phyloP scores from a whole-genome alignment of 495 filamentous ascomycete species.

The Aspergillus affinis region DNA sequence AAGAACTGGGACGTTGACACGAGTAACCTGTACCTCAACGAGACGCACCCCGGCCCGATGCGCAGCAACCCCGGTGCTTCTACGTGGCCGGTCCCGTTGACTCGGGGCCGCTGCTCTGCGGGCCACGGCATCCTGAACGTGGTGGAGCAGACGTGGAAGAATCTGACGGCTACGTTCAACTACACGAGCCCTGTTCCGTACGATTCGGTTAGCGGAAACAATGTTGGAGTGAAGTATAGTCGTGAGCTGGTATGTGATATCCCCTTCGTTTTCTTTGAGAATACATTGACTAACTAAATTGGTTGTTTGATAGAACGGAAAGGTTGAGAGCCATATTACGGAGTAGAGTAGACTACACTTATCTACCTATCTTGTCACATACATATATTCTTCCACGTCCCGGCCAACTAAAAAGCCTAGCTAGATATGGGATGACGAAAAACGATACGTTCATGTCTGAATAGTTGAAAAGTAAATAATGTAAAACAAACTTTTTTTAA shows the following conservation, averaged over 20 bases:
- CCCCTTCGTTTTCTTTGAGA: background rate
- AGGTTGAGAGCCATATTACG: conserved; percentile 15
- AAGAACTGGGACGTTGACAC: conserved; percentile 40
- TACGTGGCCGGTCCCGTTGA: conserved; percentile 45
- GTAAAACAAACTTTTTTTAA: too few species aligned
- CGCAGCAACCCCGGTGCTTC: conserved; percentile 29
- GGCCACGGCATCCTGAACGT: conserved; percentile 41
- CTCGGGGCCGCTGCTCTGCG: conserved; percentile 40
- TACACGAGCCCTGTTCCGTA: conserved; percentile 41
- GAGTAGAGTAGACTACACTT: background rate
- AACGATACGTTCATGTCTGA: too few species aligned
- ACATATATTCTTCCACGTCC: too few species aligned
- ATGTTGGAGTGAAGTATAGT: conserved; percentile 22
- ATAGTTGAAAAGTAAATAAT: too few species aligned
- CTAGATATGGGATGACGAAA: too few species aligned
- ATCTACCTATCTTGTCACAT: too few species aligned
- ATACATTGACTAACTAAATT: background rate
- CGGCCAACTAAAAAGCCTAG: too few species aligned
- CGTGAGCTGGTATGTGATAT: conserved; percentile 16
- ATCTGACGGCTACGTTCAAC: conserved; percentile 32
- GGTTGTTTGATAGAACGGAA: conserved; percentile 12
- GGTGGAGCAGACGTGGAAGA: conserved; percentile 40
- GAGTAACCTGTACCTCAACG: conserved; percentile 42
- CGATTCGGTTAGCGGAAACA: conserved; percentile 18
- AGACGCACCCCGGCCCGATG: conserved; percentile 47